Evolutionary conservation across 306 rosid species (phyloP).

Genomic region (Cyamopsis tetragonoloba): DNA sequence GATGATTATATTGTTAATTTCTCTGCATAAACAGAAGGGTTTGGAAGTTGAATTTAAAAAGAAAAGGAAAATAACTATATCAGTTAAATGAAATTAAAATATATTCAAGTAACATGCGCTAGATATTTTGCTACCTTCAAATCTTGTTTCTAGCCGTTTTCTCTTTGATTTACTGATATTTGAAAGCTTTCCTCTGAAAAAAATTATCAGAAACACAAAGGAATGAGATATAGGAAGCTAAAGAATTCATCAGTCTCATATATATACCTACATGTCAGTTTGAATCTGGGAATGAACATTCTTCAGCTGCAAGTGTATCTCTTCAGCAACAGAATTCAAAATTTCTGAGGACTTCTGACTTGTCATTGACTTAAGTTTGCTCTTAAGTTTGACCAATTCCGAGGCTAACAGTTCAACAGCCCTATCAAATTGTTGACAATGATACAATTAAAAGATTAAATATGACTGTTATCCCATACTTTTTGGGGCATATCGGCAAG

Average conservation of each 20-base stretch:
- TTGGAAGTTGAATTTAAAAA: constrained; percentile 14
- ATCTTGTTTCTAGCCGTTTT: constrained; percentile 62
- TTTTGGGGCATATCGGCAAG: constrained; percentile 1
- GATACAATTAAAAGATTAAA: constrained; percentile 14
- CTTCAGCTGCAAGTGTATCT: constrained; percentile 68
- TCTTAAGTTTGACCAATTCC: constrained; percentile 65
- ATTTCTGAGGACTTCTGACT: constrained; percentile 69
- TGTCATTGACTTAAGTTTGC: constrained; percentile 59
- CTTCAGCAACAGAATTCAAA: constrained; percentile 62
- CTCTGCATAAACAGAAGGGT: neutral
- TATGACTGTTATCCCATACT: neutral
- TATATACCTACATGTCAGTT: constrained; percentile 61
- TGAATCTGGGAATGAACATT: constrained; percentile 71
- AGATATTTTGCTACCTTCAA: constrained; percentile 54
- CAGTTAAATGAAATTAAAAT: neutral
- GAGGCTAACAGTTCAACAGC: constrained; percentile 62
- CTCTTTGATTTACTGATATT: constrained; percentile 61
- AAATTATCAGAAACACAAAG: constrained; percentile 23
- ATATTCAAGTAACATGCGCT: constrained; percentile 16
- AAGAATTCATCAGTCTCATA: constrained; percentile 27
- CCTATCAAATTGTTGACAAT: constrained; percentile 46
- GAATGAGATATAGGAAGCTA: constrained; percentile 8
- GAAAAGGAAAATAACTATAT: constrained; percentile 1
- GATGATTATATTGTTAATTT: neutral
- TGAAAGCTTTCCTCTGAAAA: constrained; percentile 69